Evolutionary conservation across 345 rosid species (phyloP), one percentile per base, ranked within the genome.

Genomic region (Salix koriyanagi): DNA sequence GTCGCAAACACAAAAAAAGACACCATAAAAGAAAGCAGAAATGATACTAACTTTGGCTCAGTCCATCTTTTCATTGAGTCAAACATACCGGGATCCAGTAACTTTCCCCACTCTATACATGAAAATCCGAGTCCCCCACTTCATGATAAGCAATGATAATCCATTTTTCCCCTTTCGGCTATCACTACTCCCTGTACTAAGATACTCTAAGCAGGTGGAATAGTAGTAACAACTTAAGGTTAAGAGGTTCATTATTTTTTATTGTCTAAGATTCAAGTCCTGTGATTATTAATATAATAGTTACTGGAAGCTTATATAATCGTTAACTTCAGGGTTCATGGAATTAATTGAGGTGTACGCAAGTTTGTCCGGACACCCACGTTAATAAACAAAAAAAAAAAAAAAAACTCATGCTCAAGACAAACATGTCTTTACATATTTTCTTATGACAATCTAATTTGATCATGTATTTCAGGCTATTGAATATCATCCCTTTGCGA

Each of bases 131-230:
- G 81, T 71, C 79, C 61, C 72, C 78, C 52, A 61, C 82, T 77
- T 77, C 83, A 85, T 82, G 80, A 85, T 82, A 82, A 44, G 75
- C 69, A 71, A 82, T 77, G 28, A 79, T 78, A 69, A 66, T 73
- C 25, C n/a, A 21, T 41, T 2, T 36, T 60, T 68, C 34, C 0
- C 65, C 85, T 82, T 82, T 82, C 84, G 85, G 85, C 71, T 75
- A 60, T 82, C 83, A 85, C 85, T 82, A 21, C 28, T 62, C 74
- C 74, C 50, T 78, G 84, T 64, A 73, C 78, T 42, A 75, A 30
- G 76, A 37, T 21, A 37, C 1, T 30, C 32, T 30, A 30, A 30
- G 32, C 3, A 30, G 32, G 32, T 30, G 3, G 32, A 30, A 30
- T 30, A 30, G 3, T 30, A 30, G 32, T 30, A 30, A 30, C 2